phyloP scores from a whole-genome alignment of 2,329 filamentous ascomycete species.

The Neopestalotiopsis rosae region DNA sequence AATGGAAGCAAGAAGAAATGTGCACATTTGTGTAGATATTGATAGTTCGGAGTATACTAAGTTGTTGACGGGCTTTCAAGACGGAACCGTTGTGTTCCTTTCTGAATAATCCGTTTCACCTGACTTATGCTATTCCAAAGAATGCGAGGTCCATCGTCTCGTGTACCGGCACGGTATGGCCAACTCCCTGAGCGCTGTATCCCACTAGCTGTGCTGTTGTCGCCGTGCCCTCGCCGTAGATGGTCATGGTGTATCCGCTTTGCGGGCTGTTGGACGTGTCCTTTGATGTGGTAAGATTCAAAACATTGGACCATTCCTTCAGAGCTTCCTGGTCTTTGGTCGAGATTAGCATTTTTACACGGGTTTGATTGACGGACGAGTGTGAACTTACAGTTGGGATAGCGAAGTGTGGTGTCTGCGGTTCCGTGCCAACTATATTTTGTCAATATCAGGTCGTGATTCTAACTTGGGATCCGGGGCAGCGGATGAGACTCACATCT shows the following conservation, averaged over 20 bases:
- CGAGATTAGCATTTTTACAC: constrained; percentile 20
- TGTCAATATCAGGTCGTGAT: not conserved
- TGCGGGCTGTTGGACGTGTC: constrained; percentile 37
- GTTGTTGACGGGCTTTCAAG: too few relatives aligned
- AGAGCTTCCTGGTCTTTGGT: constrained; percentile 40
- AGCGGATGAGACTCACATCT: constrained; percentile 31
- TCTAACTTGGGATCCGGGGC: not conserved
- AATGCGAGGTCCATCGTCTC: constrained; percentile 40
- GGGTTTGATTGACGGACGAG: not conserved
- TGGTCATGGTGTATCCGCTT: constrained; percentile 42
- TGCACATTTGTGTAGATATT: too few relatives aligned
- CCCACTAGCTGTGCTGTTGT: constrained; percentile 28
- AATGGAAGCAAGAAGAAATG: too few relatives aligned
- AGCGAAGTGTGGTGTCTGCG: constrained; percentile 42
- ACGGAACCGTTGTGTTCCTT: not conserved
- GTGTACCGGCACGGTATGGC: constrained; percentile 41
- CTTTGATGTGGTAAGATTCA: constrained; percentile 40
- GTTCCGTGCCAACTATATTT: constrained; percentile 50
- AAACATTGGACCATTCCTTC: constrained; percentile 54
- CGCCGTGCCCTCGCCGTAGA: constrained; percentile 39
- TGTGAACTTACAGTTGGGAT: constrained; percentile 39
- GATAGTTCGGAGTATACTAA: too few relatives aligned
- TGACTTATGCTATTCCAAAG: constrained; percentile 32
- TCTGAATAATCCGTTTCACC: not conserved
- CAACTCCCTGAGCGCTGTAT: constrained; percentile 39